Evolutionary conservation across 768 basidiomycete species (phyloP), one percentile per base, ranked within the genome.

Genomic region (Pulveroboletus sp.): DNA sequence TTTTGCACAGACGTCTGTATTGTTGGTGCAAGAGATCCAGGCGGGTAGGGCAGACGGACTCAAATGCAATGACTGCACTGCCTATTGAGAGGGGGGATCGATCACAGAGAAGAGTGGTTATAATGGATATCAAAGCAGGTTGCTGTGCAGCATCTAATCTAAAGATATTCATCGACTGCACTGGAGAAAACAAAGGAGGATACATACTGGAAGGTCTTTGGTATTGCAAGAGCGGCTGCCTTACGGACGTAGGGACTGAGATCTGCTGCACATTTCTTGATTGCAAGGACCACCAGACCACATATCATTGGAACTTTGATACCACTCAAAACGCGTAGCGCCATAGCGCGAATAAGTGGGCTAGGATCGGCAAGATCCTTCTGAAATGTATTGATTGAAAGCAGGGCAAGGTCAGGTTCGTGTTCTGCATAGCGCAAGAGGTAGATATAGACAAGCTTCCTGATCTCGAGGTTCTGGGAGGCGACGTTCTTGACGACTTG

Each of bases 371-470:
- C 83, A 28, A 99, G 76, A 70, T 99, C 96, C 69, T 91, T 92
- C 68, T 99, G 96, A 65, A 98, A 97, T 1, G 95, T 95, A 71
- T 99, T 99, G 74, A 99, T 95, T 3, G 93, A 94, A 28, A 99
- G 77, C 43, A 99, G 71, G 1, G 95, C 89, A 42, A 98, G 83
- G 68, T 98, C 96, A 12, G 96, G 94, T 60, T 96, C 93, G 31
- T 85, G 81, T 37, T 89, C 85, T 43, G 96, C 93, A 69, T 96
- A 94, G 52, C 92, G 86, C 39, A 98, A 74, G 56, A 99, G 85
- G 72, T 95, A 99, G 56, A 98, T 95, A 69, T 98, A 98, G 35
- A 98, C 93, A 46, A 99, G 83, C 71, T 98, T 97, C 51, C 95
- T 84, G 60, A 95, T 86, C 69, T 96, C 93, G 43, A 98, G 82